A percentile compares a stretch with the other conserved stretches of the same genome.
Evolutionary conservation across 495 filamentous ascomycete genomes (phyloP).

Genomic region (Aspergillus carlsbadensis): DNA sequence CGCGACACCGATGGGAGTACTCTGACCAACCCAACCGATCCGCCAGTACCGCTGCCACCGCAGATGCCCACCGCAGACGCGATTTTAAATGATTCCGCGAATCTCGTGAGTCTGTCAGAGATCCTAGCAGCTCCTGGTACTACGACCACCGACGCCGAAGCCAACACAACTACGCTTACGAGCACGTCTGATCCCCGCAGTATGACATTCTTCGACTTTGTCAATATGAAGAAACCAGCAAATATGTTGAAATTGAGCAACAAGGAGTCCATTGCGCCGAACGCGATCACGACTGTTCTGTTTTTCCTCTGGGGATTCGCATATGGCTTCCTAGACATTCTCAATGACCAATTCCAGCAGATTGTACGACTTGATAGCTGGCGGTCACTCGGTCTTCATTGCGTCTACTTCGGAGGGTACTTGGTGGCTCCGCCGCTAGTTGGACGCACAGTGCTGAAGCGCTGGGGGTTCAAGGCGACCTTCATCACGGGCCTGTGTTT

Average conservation of each 20-base stretch:
- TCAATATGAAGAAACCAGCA: constrained; percentile 74
- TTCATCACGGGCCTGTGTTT: constrained; percentile 64
- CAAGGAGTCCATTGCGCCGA: constrained; percentile 55
- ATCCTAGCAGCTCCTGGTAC: constrained; percentile 33
- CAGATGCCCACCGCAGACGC: constrained; percentile 11
- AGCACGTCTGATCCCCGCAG: constrained; percentile 31
- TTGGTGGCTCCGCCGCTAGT: constrained; percentile 57
- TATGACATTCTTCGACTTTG: constrained; percentile 73
- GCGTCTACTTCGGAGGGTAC: constrained; percentile 65
- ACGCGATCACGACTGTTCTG: constrained; percentile 66
- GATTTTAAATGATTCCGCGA: constrained; percentile 1
- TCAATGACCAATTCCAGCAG: constrained; percentile 61
- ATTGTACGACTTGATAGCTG: constrained; percentile 46
- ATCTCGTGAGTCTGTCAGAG: constrained; percentile 20
- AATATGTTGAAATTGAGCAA: constrained; percentile 69
- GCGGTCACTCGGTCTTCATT: constrained; percentile 58
- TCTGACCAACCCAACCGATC: constrained; percentile 11
- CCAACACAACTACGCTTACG: constrained; percentile 28
- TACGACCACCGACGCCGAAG: constrained; percentile 29
- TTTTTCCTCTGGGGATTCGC: constrained; percentile 90
- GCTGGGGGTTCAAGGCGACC: constrained; percentile 66
- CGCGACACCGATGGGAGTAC: constrained; percentile 45
- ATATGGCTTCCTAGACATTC: constrained; percentile 74
- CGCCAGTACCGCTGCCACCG: constrained; percentile 14
- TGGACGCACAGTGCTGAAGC: constrained; percentile 56